Evolutionary conservation across 768 basidiomycete genomes (phyloP), one percentile per base, ranked within the genome.

Genomic region (Cubamyces sp.): DNA sequence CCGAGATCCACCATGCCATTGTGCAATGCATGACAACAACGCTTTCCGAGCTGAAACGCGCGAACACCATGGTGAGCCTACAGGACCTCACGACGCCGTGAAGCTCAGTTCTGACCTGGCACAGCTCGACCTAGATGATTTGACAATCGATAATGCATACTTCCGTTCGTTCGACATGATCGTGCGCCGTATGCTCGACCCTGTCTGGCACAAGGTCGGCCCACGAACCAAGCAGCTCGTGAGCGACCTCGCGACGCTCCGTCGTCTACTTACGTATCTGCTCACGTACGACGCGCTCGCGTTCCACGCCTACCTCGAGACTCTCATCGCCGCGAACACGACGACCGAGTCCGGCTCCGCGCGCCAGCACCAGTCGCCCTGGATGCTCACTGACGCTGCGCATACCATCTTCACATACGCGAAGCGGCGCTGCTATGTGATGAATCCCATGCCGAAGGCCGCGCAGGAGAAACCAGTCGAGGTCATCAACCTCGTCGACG

Each of bases 131-230:
- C 80, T 98, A 16, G 96, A 98, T 66, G 95, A 97, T 64, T 80
- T 98, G 61, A 94, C 85, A 25, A 84, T 98, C 49, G 92, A 97
- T 69, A 95, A 91, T 68, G 93, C 95, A 0, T 95, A 98, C 68
- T 98, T 98, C 74, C 86, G 87, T 37, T 93, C 91, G 1, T 99
- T 98, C 69, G 96, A 98, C 70, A 77, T 84, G 19, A 82, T 96
- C 52, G 94, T 98, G 2, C 86, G 96, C 3, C 84, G 86, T 34
- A 94, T 96, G 69, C 84, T 98, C 8, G 94, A 97, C 73, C 83
- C 94, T 0, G 90, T 97, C 7, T 98, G 97, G 96, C 95, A 98
- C 74, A 93, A 94, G 75, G 96, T 96, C 26, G 94, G 94, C 0
- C 87, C 92, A 0, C 89, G 85, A 62, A 98, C 96, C 5, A 94